Conservation (phyloP, 2,329 filamentous ascomycete genomes). For the Penicillium sp. region DNA sequence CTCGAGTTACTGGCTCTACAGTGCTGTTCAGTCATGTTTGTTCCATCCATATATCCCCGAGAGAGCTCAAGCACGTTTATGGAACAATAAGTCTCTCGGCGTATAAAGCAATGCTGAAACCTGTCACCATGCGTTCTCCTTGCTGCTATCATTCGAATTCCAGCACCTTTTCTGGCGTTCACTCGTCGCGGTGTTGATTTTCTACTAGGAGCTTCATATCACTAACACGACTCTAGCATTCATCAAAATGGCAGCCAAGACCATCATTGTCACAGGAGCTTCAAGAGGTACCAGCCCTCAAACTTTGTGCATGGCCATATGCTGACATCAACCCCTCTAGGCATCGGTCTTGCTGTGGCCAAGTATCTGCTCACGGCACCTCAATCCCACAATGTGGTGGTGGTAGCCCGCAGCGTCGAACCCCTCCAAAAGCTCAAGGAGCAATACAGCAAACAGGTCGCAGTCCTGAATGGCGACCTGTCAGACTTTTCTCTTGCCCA, state of each 20-base stretch:
- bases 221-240: constrained; percentile 9
- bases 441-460: constrained; percentile 54
- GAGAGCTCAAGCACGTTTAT: neutral
- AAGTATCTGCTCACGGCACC: constrained; percentile 55
- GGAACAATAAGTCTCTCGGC: neutral
- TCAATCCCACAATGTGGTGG: constrained; percentile 55
- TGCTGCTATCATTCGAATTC: neutral
- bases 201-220: neutral
- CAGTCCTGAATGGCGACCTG: constrained; percentile 58
- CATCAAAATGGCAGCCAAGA: constrained; percentile 55
- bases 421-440: constrained; percentile 54
- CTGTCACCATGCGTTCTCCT: neutral
- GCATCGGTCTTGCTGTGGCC: constrained; percentile 61
- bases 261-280: constrained; percentile 67
- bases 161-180: too few relatives aligned
- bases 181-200: neutral
- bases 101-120: neutral
- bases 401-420: constrained; percentile 55
- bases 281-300: constrained; percentile 50
- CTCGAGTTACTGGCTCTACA: neutral
- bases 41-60: neutral
- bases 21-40: neutral
- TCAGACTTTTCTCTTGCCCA: constrained; percentile 53
- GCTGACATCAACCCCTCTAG: constrained; percentile 32
- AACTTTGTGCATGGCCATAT: neutral